Base-by-base conservation (phyloP, 2,329 filamentous ascomycete species). In the Aureobasidium sp. region DNA sequence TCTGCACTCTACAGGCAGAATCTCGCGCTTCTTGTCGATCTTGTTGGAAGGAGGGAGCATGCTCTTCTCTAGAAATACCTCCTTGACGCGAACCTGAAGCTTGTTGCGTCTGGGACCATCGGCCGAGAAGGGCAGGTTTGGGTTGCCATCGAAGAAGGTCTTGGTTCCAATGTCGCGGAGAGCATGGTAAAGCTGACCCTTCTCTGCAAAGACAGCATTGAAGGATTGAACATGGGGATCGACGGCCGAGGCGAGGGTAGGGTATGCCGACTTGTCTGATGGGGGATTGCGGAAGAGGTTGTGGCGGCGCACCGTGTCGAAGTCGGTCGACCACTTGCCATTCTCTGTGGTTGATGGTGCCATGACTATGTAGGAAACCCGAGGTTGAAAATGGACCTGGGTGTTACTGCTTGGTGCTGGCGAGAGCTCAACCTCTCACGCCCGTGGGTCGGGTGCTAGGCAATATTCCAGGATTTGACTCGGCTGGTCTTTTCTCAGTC, bases 221-320 rank as follows among this genome's bases (percentile, higher is more conserved):
- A 97, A 99, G 7, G 94, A 94, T 70, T 97, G 87, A 69, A 97
- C 88, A 75, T 99, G 94, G 54, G 94, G 94, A 66, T 89, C 83
- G 63, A 97, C 86, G n/a, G 93, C 90, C 64, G 84, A 83, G 69
- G 92, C 88, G 52, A 99, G 84, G 27, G 89, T 83, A 15, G 94
- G 94, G 71, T 96, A 97, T 63, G 93, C 91, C 10, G 89, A 89
- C 68, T 85, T 88, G 72, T 97, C 92, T 70, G 84, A 88, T 0
- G 94, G 93, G 21, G 94, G 93, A 67, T 95, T 87, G 69, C 85
- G 83, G 75, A 99, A 99, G 27, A 99, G 88, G 58, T 89, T 83
- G 71, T 99, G 90, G 69, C 93, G 88, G 63, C 90, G 86, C 63
- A 92, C 77, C 4, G 90, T 95, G 73, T 97, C 84, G 77, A 90